Conservation (phyloP, 2,329 filamentous ascomycete species). For the Davidsoniella eucalypti region DNA sequence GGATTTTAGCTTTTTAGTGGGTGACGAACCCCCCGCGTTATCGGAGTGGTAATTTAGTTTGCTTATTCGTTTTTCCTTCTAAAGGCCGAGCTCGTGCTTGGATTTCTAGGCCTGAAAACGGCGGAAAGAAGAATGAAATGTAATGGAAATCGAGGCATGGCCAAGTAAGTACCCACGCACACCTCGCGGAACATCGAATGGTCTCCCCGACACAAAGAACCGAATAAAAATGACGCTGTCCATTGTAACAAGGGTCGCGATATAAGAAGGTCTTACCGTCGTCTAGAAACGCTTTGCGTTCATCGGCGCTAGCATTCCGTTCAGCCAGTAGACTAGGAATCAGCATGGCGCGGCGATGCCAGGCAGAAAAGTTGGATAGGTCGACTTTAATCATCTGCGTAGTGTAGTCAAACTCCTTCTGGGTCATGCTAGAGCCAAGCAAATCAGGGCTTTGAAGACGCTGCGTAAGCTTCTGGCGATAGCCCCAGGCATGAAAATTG, state of each 20-base stretch:
- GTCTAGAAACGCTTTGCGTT: constrained; percentile 54
- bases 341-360: constrained; percentile 78
- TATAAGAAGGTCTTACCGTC: constrained; percentile 32
- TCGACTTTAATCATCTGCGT: constrained; percentile 73
- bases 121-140: too few species aligned
- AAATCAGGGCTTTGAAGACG: constrained; percentile 47
- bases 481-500: constrained; percentile 96
- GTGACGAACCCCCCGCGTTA: too few species aligned
- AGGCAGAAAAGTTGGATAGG: constrained; percentile 91
- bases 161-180: neutral
- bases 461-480: constrained; percentile 63
- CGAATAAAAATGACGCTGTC: neutral
- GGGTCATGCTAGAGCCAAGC: constrained; percentile 46
- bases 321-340: constrained; percentile 63
- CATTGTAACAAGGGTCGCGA: neutral
- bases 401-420: constrained; percentile 77
- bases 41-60: too few species aligned
- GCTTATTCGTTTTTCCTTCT: too few species aligned
- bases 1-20: neutral
- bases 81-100: too few species aligned
- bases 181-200: neutral
- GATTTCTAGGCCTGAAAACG: too few species aligned
- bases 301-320: constrained; percentile 43
- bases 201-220: neutral
- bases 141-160: too few species aligned